Evolutionary conservation across 2,329 filamentous ascomycete species (phyloP), one percentile per base, ranked within the genome.

Genomic region (Davidsoniella australis): DNA sequence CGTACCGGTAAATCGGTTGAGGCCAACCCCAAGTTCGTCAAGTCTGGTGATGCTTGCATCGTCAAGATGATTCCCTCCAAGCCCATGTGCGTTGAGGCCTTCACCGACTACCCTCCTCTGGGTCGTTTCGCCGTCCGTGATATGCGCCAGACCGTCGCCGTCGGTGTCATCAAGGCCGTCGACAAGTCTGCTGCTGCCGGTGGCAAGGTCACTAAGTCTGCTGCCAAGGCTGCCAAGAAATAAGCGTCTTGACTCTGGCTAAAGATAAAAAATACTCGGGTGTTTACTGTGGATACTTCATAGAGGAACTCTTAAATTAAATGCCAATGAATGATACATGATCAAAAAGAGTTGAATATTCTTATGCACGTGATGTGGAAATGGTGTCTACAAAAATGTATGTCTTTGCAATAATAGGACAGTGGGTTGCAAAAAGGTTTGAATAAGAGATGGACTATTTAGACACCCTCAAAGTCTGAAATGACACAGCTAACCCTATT

Each of bases 41-140:
- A 98, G 87, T 95, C 89, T 65, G 91, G 91, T 83, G 91, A 98
- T 71, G 89, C 91, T 61, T 89, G 89, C 71, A 98, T 98, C 75
- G 91, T 98, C 77, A 96, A 95, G 87, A 96, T 98, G 91, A 68
- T 95, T 78, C 91, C 91, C 69, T 95, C 89, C 77, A 98, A 98
- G 88, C 91, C 91, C 69, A 98, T 98, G 91, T 98, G 91, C 73
- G 91, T 98, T 72, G 91, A 98, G 86, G 76, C 91, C 63, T 98
- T 96, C 87, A 95, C 88, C 65, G 87, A 95, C 68, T 98, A 96
- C 80, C 89, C 91, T 66, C 91, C 91, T 71, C 87, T 98, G 64
- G 91, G 91, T 70, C 89, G 91, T 82, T 98, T 98, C 80, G 91
- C 91, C 70, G 91, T 98, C 79, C 89, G 89, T 83, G 89, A 95